Base-by-base conservation (phyloP, 1,284 basidiomycete genomes). In the Paramarasmius palmivorus region DNA sequence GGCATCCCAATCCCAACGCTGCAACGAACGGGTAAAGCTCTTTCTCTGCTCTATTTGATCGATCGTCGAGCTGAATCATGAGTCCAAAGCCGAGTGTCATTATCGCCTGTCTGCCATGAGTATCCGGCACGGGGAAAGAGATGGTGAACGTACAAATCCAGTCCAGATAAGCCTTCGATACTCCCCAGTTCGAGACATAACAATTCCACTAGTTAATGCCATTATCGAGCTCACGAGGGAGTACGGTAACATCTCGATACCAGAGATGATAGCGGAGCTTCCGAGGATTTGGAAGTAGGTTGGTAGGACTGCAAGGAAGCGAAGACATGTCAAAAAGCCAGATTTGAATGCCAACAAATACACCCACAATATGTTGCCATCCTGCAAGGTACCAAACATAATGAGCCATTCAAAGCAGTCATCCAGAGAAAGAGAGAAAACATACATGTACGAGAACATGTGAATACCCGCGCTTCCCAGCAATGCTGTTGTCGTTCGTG, bases 291-390 rank as follows among this genome's bases (percentile, higher is more conserved):
- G 44, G 44, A 46, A 46, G 44, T 46, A 46, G 1, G 44, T 46
- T 14, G 44, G 44, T 2, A 46, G 25, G 44, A 46, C 44, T 46
- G 44, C 8, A 10, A n/a, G n/a, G 25, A 9, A 26, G 22, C 5
- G 15, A 15, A 22, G 25, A 14, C 20, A 3, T 19, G 14, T n/a
- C n/a, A n/a, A n/a, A n/a, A n/a, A n/a, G n/a, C n/a, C n/a, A n/a
- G 36, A 2, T 14, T 37, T 37, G 36, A 14, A 37, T 14, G 3
- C 17, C 14, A 37, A 37, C 36, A 4, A 14, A 3, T 15, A 20
- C 9, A 42, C 41, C n/a, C 41, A 46, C 44, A 46, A n/a, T 46
- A 46, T n/a, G 25, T n/a, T 29, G 25, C 10, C 44, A 46, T 46
- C 44, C n/a, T n/a, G n/a, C n/a, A n/a, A n/a, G n/a, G n/a, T n/a